Percentiles rank a stretch among this genome's conserved stretches.
Conservation (phyloP, 2,329 filamentous ascomycete species). For the Verticillium albo-atrum region DNA sequence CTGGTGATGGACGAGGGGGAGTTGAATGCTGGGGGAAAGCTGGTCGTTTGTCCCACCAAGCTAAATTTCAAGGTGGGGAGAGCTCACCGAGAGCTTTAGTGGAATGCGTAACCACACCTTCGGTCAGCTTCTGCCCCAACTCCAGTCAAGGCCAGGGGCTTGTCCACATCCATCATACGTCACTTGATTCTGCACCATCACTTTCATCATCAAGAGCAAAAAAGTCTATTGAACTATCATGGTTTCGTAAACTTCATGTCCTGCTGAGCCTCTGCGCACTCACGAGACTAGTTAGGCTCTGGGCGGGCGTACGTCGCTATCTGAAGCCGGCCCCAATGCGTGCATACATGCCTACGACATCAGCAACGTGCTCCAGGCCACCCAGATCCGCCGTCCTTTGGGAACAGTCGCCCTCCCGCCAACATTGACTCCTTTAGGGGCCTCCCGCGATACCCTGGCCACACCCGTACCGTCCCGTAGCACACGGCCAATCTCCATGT, state of each 20-base stretch:
- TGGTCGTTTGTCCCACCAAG: no score
- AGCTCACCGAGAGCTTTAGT: no score
- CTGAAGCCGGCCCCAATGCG: background rate
- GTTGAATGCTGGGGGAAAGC: background rate
- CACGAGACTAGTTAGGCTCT: background rate
- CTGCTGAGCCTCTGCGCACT: background rate
- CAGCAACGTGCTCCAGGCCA: constrained; percentile 53
- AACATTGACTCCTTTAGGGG: constrained; percentile 3
- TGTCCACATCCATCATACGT: no score
- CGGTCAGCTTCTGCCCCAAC: no score
- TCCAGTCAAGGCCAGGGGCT: no score
- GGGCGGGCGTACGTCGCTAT: background rate
- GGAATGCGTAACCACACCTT: no score
- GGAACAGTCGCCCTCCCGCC: constrained; percentile 37
- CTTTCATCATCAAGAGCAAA: background rate
- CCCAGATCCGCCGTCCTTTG: constrained; percentile 41
- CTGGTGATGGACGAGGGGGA: background rate
- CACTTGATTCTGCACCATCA: no score
- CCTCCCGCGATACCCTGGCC: constrained; percentile 24
- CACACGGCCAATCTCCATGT: constrained; percentile 71
- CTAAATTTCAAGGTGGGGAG: no score
- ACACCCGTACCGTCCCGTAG: constrained; percentile 36
- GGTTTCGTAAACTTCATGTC: background rate
- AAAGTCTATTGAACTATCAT: background rate
- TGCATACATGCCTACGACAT: background rate